phyloP scores from a whole-genome alignment of 2,329 filamentous ascomycete species.

The Paracoccidioides brasiliensis region DNA sequence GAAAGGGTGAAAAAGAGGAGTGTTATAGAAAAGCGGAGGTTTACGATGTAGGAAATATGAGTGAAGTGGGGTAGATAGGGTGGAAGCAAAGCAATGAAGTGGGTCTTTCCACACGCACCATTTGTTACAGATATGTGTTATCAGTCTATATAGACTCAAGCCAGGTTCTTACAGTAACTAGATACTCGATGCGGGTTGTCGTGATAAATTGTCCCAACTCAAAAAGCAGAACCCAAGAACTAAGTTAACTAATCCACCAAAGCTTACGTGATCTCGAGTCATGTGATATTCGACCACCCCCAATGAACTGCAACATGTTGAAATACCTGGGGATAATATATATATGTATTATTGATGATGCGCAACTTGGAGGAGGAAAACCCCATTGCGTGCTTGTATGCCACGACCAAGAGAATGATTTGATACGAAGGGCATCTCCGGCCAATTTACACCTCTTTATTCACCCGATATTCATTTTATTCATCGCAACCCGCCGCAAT shows the following conservation, averaged over 20 bases:
- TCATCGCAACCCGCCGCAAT: conserved; percentile 9
- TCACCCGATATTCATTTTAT: neutral
- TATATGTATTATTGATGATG: neutral
- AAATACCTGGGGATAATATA: neutral
- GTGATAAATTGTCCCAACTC: too few species aligned
- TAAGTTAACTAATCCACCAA: too few species aligned
- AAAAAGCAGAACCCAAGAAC: too few species aligned
- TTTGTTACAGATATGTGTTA: neutral
- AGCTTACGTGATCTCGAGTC: neutral
- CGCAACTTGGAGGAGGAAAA: neutral
- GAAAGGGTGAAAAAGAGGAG: neutral
- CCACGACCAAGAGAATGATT: neutral
- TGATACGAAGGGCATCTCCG: neutral
- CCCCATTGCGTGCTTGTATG: neutral
- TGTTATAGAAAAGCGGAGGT: neutral
- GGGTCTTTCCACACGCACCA: neutral
- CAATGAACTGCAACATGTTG: neutral
- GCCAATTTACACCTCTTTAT: neutral
- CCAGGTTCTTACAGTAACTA: too few species aligned
- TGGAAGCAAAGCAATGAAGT: neutral
- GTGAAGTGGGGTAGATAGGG: neutral
- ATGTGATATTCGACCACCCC: conserved; percentile 1
- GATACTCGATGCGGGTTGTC: too few species aligned
- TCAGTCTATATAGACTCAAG: neutral
- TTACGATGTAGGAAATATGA: too few species aligned